Percentiles rank a stretch among this genome's conserved stretches.
phyloP scores from a whole-genome alignment of 495 filamentous ascomycete species.

The Lasiosphaeria ovina region DNA sequence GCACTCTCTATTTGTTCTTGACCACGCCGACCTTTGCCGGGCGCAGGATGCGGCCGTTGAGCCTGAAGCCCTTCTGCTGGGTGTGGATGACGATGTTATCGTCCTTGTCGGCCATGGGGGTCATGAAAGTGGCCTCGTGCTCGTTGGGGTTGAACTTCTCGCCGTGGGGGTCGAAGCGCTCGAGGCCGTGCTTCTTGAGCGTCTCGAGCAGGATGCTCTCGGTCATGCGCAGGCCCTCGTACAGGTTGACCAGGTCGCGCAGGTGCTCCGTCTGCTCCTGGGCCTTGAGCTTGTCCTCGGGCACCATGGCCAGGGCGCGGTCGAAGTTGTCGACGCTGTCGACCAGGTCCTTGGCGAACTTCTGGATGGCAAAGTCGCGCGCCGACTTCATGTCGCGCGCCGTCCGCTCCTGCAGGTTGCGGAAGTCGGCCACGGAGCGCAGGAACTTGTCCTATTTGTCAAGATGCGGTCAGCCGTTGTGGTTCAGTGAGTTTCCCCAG shows the following conservation, averaged over 20 bases:
- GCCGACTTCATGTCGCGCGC: constrained; percentile 84
- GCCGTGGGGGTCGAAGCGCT: constrained; percentile 76
- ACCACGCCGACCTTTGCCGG: constrained; percentile 96
- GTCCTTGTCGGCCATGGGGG: constrained; percentile 77
- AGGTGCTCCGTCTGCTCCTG: constrained; percentile 52
- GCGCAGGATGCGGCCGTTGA: constrained; percentile 87
- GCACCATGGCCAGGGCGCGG: constrained; percentile 78
- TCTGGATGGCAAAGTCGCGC: constrained; percentile 89
- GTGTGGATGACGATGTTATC: constrained; percentile 86
- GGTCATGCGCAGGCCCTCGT: constrained; percentile 91
- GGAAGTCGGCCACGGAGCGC: constrained; percentile 91
- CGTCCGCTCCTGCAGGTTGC: constrained; percentile 93
- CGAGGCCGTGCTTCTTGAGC: constrained; percentile 88
- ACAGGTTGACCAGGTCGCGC: constrained; percentile 73
- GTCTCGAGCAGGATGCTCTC: constrained; percentile 84
- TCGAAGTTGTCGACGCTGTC: constrained; percentile 96
- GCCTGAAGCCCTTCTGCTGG: constrained; percentile 89
- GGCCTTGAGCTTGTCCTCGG: constrained; percentile 63
- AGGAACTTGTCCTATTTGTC: constrained; percentile 78
- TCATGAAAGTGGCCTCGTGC: constrained; percentile 95
- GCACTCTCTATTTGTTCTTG: constrained; percentile 45
- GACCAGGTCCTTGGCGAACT: constrained; percentile 90
- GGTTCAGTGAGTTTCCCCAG: constrained; percentile 1
- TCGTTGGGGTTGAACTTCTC: constrained; percentile 92
- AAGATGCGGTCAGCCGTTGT: constrained; percentile 6